Evolutionary conservation across 495 filamentous ascomycete species (phyloP), one percentile per base, ranked within the genome.

Genomic region (Podospora bellae-mahoneyi): DNA sequence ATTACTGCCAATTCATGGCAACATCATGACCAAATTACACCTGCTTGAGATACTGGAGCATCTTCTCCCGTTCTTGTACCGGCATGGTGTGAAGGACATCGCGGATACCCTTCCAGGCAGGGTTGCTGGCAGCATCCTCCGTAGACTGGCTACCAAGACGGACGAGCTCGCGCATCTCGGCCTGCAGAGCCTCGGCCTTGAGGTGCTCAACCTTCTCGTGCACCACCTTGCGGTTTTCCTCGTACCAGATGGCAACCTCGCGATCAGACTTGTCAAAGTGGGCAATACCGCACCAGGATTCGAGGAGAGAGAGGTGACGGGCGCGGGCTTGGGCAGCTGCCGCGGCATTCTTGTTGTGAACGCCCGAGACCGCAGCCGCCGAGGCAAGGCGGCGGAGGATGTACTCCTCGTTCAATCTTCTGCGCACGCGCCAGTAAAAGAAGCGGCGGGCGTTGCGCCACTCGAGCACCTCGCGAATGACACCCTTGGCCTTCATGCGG

Each of bases 381-480:
- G 83, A 73, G 26, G 87, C 80, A 87, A 98, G 91, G 78, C 91
- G 90, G 81, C 92, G 94, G 78, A 98, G 84, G 76, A 98, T 91
- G 76, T 92, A 90, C 80, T 99, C 94, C 81, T 99, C 95, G 80
- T 96, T 97, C 73, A 99, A 84, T 81, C 96, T 88, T 78, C 95
- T 92, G 78, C 95, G 94, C 65, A 96, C 90, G 84, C 95, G 94
- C 95, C 95, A 99, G 89, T 97, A 99, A 88, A 99, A 98, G 91
- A 97, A 99, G 76, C 96, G 92, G 70, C 95, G 89, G 60, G 94
- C 90, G 69, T 97, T 88, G 77, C 88, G 85, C 96, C 94, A 99
- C 75, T 87, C 84, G 19, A 99, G 85, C 1, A 90, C 81, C 68
- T 88, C 84, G 64, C 96, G 92, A 75, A 99, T 97, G 70, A 90